Conservation (phyloP, 208 protist genomes). For the Trypanosoma cruzi region DNA sequence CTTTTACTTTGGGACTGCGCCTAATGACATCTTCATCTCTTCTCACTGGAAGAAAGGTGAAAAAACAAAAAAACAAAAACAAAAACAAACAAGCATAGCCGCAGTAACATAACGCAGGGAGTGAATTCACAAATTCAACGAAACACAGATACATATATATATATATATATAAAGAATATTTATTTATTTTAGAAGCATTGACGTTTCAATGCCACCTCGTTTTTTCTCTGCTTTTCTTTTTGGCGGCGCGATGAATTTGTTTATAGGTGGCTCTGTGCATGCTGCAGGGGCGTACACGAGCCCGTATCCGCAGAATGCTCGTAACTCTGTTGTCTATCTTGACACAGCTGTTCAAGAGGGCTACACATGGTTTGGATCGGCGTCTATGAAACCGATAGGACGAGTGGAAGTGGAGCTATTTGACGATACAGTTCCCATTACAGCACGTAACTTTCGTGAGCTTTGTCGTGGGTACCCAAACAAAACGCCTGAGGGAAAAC, state of each 20-base stretch:
- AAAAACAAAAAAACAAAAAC: no score
- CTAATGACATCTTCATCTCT: no score
- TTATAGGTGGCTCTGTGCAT: conserved; percentile 25
- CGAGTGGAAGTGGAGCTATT: conserved; percentile 95
- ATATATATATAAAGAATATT: conserved; percentile 3
- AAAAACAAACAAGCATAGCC: not conserved
- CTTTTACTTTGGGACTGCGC: no score
- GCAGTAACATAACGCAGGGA: no score
- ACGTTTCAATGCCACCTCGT: conserved; percentile 39
- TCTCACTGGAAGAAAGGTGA: no score
- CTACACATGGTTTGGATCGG: conserved; percentile 53
- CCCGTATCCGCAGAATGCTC: conserved; percentile 61
- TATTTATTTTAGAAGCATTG: not conserved
- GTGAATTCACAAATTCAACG: no score
- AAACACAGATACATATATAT: not conserved
- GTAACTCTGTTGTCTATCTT: conserved; percentile 87
- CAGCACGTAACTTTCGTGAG: conserved; percentile 89
- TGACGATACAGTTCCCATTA: conserved; percentile 93
- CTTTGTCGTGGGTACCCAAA: conserved; percentile 67
- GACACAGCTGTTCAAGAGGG: conserved; percentile 59
- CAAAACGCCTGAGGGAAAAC: conserved; percentile 78
- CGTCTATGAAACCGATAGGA: conserved; percentile 58
- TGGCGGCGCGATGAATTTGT: conserved; percentile 40
- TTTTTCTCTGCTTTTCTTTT: conserved; percentile 49
- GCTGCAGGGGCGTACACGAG: conserved; percentile 44